Evolutionary conservation across 1,284 basidiomycete species (phyloP), one percentile per base, ranked within the genome.

Genomic region (Rhodofomes roseus): DNA sequence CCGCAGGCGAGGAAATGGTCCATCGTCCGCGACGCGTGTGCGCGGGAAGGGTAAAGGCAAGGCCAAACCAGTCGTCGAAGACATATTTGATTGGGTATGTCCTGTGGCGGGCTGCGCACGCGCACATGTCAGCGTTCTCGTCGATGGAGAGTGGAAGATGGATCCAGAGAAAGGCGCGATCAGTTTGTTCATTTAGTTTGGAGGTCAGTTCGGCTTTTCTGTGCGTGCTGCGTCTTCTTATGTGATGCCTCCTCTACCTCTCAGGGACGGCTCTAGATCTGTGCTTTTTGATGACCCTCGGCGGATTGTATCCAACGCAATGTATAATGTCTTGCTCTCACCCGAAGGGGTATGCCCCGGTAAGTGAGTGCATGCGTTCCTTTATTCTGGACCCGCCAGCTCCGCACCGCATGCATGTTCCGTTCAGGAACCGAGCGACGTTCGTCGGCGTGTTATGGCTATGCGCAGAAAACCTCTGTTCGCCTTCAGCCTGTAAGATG

Each of bases 61-160:
- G 64, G 75, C 71, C 53, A 75, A 72, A 58, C 73, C 74, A 1
- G 71, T 70, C 29, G 68, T 84, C 11, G 77, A 83, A 61, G 81
- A 71, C 41, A 75, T 76, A 60, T 73, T 79, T 65, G 76, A 80
- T 60, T 90, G 86, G 86, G 64, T 52, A 11, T 90, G 88, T 66
- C 88, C 89, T 0, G 85, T 90, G 1, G 62, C 74, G 4, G 76
- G 75, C 1, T 90, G 88, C 66, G 78, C 73, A 4, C 72, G 68
- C 18, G 62, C 73, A 31, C 87, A 90, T 70, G 68, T 74, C 23
- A 89, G 85, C 63, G 74, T 86, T 27, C 74, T 79, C 61, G 67
- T 84, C 23, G 77, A 76, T 41, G 84, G 80, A 4, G 74, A 73
- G 58, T 88, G 86, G 85, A 75, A 71, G 25, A 74, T 73, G 72